Evolutionary conservation across 176 grass and related monocot species (phyloP), one percentile per base, ranked within the genome.

Genomic region (Elymus sibiricus): DNA sequence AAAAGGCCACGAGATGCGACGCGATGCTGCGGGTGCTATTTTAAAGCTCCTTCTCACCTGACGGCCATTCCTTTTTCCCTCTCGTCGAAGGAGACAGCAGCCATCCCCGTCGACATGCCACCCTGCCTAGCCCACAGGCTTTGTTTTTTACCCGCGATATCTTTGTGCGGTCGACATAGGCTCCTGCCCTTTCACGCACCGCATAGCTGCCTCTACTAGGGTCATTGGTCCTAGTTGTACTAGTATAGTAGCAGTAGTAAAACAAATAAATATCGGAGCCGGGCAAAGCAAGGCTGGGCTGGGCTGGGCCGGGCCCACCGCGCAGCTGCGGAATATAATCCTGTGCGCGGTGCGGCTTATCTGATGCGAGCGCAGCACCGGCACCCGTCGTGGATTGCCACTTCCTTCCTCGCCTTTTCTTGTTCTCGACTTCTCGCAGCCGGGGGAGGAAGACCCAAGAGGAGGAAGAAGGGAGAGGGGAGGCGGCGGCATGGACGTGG

Each of bases 401-500:
- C 49, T 77, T 82, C 67, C 27, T 37, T 11, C 14, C 6, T 69
- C 21, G 65, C 65, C 5, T 71, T 83, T 24, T 16, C 43, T 49
- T 56, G 15, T 51, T 26, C 0, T 49, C 28, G 25, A 2, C 32
- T 64, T 69, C 47, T 90, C 19, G 73, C 3, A 65, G 38, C 55
- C 21, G 51, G 34, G 61, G 75, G 31, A 55, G 40, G 43, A 25
- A 27, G 51, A 25, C n/a, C n/a, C n/a, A 79, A 63, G 65, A 77
- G 47, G 9, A 62, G 66, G 44, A 84, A 9, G 11, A 85, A 5
- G 2, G 84, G 64, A 51, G 53, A 66, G 53, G 55, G 55, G 21
- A 9, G 55, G 6, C 44, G 13, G 63, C 15, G 21, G 76, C 29
- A 91, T 93, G 93, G 38, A 87, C 61, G 87, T 83, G 93, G 93